A percentile compares a stretch with the other conserved stretches of the same genome.
These are phyloP conservation scores for Aspergillus novofumigatus DNA, from an alignment of 2,329 filamentous ascomycete species.

Conservation along the genomic window DNA sequence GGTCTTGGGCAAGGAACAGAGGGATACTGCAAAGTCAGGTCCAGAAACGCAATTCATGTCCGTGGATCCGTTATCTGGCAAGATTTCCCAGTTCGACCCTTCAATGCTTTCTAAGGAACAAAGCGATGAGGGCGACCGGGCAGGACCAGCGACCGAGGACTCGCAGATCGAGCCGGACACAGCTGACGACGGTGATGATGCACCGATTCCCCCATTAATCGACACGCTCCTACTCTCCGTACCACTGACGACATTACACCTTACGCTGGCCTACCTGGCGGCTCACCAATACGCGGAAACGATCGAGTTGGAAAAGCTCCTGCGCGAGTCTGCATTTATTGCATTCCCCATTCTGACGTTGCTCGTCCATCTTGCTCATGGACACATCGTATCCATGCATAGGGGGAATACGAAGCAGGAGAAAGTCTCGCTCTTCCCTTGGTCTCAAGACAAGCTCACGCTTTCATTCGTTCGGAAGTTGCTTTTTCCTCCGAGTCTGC, in stretches of 20 bases:
- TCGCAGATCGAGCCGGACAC: slow-evolving; percentile 9
- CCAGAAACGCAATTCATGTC: slow-evolving; percentile 30
- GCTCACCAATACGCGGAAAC: slow-evolving; percentile 45
- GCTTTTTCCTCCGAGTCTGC: slow-evolving; percentile 30
- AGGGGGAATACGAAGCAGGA: slow-evolving; percentile 7
- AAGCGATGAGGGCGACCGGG: not conserved
- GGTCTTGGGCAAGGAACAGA: slow-evolving; percentile 15
- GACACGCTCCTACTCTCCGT: slow-evolving; percentile 43
- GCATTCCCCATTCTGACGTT: slow-evolving; percentile 42
- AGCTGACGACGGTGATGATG: slow-evolving; percentile 6
- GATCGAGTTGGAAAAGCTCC: slow-evolving; percentile 27
- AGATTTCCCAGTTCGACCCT: slow-evolving; percentile 21
- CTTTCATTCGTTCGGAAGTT: slow-evolving; percentile 25
- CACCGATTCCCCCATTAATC: slow-evolving; percentile 34
- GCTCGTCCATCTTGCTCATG: slow-evolving; percentile 43
- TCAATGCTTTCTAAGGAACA: slow-evolving; percentile 14
- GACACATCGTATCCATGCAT: slow-evolving; percentile 37
- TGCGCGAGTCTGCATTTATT: slow-evolving; percentile 34
- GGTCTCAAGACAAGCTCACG: slow-evolving; percentile 21
- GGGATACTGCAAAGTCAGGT: not conserved
- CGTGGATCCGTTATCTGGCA: slow-evolving; percentile 23
- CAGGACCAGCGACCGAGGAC: not conserved
- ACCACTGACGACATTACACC: slow-evolving; percentile 41
- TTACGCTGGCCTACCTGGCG: slow-evolving; percentile 44
- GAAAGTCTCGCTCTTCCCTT: slow-evolving; percentile 22